These are phyloP conservation scores for Salix purpurea DNA, from an alignment of 345 rosid species.

Conservation along the genomic window DNA sequence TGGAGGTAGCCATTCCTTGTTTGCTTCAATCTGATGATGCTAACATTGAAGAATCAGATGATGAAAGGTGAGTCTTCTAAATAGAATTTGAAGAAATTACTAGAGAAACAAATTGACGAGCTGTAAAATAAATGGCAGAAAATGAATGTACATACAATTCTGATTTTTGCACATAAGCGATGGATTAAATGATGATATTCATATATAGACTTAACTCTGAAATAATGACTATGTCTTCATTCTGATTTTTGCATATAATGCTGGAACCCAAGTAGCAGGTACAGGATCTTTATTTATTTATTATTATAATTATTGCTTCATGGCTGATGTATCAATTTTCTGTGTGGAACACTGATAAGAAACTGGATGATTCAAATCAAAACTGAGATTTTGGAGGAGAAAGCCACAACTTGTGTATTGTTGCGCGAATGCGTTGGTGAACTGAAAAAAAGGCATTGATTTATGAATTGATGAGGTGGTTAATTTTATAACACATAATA, in stretches of 20 bases:
- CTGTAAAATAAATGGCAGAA: neutral
- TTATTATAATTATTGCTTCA: too few relatives aligned
- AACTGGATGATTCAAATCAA: neutral
- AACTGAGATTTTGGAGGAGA: neutral
- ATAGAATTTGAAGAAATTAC: neutral
- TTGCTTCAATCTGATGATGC: slow-evolving; percentile 10
- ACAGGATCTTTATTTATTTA: neutral
- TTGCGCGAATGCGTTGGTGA: neutral
- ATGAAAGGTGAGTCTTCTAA: slow-evolving; percentile 2
- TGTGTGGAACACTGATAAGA: neutral
- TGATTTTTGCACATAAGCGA: neutral
- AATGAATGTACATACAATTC: neutral
- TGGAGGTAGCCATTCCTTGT: slow-evolving; percentile 5
- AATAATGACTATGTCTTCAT: too few relatives aligned
- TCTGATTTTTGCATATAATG: too few relatives aligned
- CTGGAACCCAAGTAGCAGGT: too few relatives aligned
- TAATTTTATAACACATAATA: neutral
- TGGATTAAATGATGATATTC: neutral
- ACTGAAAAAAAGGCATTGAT: neutral
- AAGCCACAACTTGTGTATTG: slow-evolving; percentile 1
- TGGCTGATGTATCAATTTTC: neutral
- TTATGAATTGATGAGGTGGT: slow-evolving; percentile 23
- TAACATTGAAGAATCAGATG: neutral
- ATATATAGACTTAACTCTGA: too few relatives aligned
- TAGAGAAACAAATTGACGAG: neutral